These are phyloP conservation scores for Pelagomonas calceolata DNA, from an alignment of 108 stramenopile species.

Conservation along the genomic window DNA sequence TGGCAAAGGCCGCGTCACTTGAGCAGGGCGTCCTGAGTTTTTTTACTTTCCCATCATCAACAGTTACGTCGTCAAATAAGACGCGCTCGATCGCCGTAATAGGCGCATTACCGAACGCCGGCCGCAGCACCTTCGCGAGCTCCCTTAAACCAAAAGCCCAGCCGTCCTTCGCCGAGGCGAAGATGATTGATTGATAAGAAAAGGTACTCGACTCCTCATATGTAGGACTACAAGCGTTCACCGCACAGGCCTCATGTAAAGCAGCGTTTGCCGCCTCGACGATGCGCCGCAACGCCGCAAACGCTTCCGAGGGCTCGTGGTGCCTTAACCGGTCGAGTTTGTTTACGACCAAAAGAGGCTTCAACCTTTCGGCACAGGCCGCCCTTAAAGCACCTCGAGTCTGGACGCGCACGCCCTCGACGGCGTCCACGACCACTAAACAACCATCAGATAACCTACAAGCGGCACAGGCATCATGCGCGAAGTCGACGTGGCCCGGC, in stretches of 20 bases:
- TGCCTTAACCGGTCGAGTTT: constrained; percentile 78
- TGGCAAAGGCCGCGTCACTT: too few relatives aligned
- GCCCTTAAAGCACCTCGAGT: constrained; percentile 90
- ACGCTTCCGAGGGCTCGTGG: constrained; percentile 71
- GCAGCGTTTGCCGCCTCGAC: constrained; percentile 90
- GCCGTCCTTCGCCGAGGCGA: constrained; percentile 79
- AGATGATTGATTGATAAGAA: too few relatives aligned
- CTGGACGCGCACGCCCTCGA: constrained; percentile 84
- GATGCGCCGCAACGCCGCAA: constrained; percentile 67
- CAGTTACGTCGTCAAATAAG: neutral
- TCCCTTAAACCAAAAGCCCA: constrained; percentile 82
- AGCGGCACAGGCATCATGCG: constrained; percentile 81
- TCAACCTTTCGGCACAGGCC: constrained; percentile 70
- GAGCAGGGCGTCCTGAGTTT: too few relatives aligned
- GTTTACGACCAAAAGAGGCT: constrained; percentile 81
- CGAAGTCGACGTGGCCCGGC: constrained; percentile 97
- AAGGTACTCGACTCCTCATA: too few relatives aligned
- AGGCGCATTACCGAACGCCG: neutral
- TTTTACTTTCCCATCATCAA: neutral
- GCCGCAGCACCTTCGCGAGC: constrained; percentile 33
- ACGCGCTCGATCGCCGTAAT: neutral
- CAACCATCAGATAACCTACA: constrained; percentile 82
- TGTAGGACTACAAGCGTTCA: neutral
- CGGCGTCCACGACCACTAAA: constrained; percentile 86
- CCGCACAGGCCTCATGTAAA: neutral